Evolutionary conservation across 345 rosid genomes (phyloP).

Genomic region (Chamaenerion angustifolium): DNA sequence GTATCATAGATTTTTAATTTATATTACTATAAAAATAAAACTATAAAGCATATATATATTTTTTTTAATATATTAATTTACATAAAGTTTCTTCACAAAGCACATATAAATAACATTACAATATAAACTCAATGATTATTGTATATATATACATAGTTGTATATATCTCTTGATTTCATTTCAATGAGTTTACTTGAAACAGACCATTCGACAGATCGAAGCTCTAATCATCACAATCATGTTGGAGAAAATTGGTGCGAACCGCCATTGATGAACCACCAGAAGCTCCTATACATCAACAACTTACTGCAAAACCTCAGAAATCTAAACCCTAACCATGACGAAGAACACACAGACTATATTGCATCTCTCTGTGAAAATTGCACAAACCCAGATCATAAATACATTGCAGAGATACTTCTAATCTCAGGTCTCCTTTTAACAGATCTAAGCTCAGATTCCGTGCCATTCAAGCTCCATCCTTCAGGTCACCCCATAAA

Average conservation of each 20-base stretch:
- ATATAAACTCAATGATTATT: too few species aligned
- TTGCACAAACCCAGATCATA: slow-evolving; percentile 65
- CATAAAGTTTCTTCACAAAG: too few species aligned
- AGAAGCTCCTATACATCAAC: slow-evolving; percentile 74
- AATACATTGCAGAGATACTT: slow-evolving; percentile 85
- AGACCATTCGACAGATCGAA: too few species aligned
- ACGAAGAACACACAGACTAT: slow-evolving; percentile 83
- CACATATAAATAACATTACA: too few species aligned
- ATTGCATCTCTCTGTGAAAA: slow-evolving; percentile 86
- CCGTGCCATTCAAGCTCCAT: slow-evolving; percentile 61
- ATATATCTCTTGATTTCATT: slow-evolving; percentile 29
- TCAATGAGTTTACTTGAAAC: slow-evolving; percentile 11
- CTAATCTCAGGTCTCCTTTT: slow-evolving; percentile 90
- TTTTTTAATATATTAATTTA: too few species aligned
- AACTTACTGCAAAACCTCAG: slow-evolving; percentile 82
- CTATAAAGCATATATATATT: too few species aligned
- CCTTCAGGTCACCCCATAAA: slow-evolving; percentile 79
- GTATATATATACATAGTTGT: too few species aligned
- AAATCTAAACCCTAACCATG: slow-evolving; percentile 65
- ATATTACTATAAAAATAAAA: too few species aligned
- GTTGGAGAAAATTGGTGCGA: slow-evolving; percentile 12
- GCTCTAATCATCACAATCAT: too few species aligned
- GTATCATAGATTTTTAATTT: too few species aligned
- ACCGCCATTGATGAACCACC: slow-evolving; percentile 49
- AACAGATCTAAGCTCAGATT: slow-evolving; percentile 52